Base-by-base conservation (phyloP, 495 filamentous ascomycete species). In the Aspergillus affinis region DNA sequence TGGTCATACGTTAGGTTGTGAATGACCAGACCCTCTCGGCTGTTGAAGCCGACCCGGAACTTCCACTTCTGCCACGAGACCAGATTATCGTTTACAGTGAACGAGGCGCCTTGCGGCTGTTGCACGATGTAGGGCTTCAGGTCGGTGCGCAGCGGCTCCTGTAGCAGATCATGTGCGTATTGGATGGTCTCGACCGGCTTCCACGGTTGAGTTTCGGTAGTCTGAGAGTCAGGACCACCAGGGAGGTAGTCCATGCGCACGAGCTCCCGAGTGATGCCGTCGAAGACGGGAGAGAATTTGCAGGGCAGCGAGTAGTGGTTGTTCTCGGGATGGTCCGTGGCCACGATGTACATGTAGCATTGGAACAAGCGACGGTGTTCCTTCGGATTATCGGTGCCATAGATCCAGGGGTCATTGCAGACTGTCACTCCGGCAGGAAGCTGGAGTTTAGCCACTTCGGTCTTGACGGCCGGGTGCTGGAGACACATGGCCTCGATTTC, bases 281-380 rank as follows among this genome's bases (percentile, higher is more conserved):
- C 84, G 46, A 96, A 78, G 19, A 94, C 89, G 0, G 91, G 90
- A 6, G 88, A 92, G 63, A 94, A 88, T 36, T 86, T 81, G 52
- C 92, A 81, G 0, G 91, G 91, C 36, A 90, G 81, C 0, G 90
- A 85, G 70, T 96, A 96, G 63, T 93, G 88, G 67, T 92, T 93
- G 61, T 76, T 73, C 53, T 77, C 69, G 2, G 75, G 71, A 48
- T 79, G 75, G 53, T 79, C 70, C 1, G 60, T 63, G 1, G 62
- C 67, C 3, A 77, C 69, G 19, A 78, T 69, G 30, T 78, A 78
- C 72, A 80, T 76, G 61, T 77, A 80, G 63, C 74, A 78, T 56
- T 79, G 77, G 55, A 74, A 73, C 55, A 78, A 49, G 0, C 75
- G 75, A 10, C 75, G 73, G n/a, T 59, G 61, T 46, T 79, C 75